phyloP scores from a whole-genome alignment of 2,329 filamentous ascomycete species.

The Fusarium multiceps region DNA sequence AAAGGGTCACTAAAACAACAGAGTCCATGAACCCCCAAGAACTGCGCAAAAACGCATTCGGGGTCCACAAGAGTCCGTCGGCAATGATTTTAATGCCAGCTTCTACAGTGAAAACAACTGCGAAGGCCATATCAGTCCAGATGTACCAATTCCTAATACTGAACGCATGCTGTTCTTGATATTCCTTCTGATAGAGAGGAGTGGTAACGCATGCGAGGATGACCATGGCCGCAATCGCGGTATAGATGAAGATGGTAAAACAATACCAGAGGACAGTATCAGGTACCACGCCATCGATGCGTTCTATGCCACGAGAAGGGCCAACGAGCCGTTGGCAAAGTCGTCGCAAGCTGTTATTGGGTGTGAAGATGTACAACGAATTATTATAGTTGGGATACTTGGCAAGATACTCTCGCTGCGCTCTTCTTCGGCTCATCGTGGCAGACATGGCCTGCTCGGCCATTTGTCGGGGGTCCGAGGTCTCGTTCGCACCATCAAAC shows the following conservation, averaged over 20 bases:
- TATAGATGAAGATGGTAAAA: conserved; percentile 94
- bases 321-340: conserved; percentile 92
- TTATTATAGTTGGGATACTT: conserved; percentile 93
- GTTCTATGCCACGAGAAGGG: conserved; percentile 85
- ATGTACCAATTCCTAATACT: conserved; percentile 88
- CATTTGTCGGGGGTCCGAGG: conserved; percentile 86
- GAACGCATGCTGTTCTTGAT: conserved; percentile 72
- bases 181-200: conserved; percentile 90
- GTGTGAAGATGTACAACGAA: conserved; percentile 86
- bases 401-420: conserved; percentile 89
- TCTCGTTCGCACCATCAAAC: conserved; percentile 79
- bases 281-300: conserved; percentile 89
- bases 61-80: conserved; percentile 95
- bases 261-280: conserved; percentile 91
- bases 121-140: conserved; percentile 92
- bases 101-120: conserved; percentile 85
- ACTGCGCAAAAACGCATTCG: conserved; percentile 95
- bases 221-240: conserved; percentile 97
- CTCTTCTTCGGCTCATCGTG: conserved; percentile 82
- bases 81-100: conserved; percentile 92
- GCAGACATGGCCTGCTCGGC: conserved; percentile 90
- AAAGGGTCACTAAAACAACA: conserved; percentile 89
- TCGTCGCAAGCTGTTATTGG: conserved; percentile 80
- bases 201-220: conserved; percentile 93
- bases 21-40: conserved; percentile 98